These are phyloP conservation scores for Parathielavia hyrcaniae DNA, from an alignment of 495 filamentous ascomycete species.

Conservation along the genomic window DNA sequence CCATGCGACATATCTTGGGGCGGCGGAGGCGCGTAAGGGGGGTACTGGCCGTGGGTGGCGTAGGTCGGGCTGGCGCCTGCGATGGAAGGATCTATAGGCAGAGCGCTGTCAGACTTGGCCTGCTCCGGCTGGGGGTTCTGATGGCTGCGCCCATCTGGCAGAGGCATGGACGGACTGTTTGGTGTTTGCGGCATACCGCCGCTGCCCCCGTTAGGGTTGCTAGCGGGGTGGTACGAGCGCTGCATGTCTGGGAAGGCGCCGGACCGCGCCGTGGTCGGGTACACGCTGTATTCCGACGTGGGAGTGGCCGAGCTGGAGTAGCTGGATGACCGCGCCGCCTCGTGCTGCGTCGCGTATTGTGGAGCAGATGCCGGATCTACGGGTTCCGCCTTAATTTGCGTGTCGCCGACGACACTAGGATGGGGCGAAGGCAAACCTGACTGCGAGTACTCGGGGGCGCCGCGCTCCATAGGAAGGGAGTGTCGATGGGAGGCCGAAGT, in stretches of 20 bases:
- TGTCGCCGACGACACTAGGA: slow-evolving; percentile 60
- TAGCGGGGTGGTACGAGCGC: slow-evolving; percentile 64
- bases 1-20: slow-evolving; percentile 76
- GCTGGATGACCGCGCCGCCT: slow-evolving; percentile 63
- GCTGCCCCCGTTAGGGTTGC: slow-evolving; percentile 65
- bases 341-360: slow-evolving; percentile 64
- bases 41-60: slow-evolving; percentile 59
- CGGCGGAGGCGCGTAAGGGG: slow-evolving; percentile 66
- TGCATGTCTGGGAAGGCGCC: slow-evolving; percentile 69
- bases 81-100: slow-evolving; percentile 98
- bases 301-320: slow-evolving; percentile 75
- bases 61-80: slow-evolving; percentile 89
- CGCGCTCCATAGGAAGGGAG: slow-evolving; percentile 67
- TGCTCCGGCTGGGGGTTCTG: slow-evolving; percentile 53
- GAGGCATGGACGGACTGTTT: slow-evolving; percentile 90
- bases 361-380: slow-evolving; percentile 86
- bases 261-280: slow-evolving; percentile 72
- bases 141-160: slow-evolving; percentile 67
- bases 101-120: slow-evolving; percentile 86
- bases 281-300: slow-evolving; percentile 79
- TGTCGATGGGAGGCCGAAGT: neutral
- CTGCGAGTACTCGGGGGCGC: slow-evolving; percentile 90
- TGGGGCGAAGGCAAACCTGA: slow-evolving; percentile 93
- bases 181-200: slow-evolving; percentile 90
- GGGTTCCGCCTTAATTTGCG: slow-evolving; percentile 70